A percentile compares a stretch with the other conserved stretches of the same genome.
Evolutionary conservation across 352 stramenopile species (phyloP).

Genomic region (Thraustotheca clavata): DNA sequence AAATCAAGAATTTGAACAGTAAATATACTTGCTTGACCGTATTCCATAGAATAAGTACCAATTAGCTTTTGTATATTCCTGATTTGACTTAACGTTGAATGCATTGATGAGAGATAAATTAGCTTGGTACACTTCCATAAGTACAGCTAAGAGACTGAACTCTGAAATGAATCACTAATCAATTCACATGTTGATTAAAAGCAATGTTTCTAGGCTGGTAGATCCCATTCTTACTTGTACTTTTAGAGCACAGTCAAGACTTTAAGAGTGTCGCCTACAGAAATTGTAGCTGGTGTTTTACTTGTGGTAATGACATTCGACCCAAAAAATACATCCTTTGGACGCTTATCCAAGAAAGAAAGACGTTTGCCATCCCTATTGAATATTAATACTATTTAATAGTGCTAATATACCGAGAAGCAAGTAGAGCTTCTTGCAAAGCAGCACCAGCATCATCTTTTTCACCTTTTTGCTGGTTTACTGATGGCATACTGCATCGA

Average conservation of each 20-base stretch:
- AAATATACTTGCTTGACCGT: too few species aligned
- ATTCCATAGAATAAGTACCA: too few species aligned
- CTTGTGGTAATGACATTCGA: constrained; percentile 60
- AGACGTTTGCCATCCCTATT: constrained; percentile 48
- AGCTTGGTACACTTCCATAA: too few species aligned
- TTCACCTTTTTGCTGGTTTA: constrained; percentile 56
- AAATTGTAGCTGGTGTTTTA: constrained; percentile 26
- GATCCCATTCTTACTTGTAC: background rate
- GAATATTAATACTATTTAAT: background rate
- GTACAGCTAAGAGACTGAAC: too few species aligned
- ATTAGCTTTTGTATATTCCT: too few species aligned
- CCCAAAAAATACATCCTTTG: constrained; percentile 56
- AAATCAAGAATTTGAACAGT: too few species aligned
- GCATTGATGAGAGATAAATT: too few species aligned
- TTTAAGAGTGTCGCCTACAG: constrained; percentile 41
- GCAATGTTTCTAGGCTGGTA: too few species aligned
- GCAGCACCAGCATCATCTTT: constrained; percentile 39
- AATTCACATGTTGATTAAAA: too few species aligned
- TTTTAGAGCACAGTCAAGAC: constrained; percentile 39
- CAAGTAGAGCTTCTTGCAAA: constrained; percentile 27
- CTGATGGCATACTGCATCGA: constrained; percentile 67
- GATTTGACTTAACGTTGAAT: too few species aligned
- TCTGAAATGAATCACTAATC: too few species aligned
- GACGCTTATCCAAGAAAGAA: constrained; percentile 45
- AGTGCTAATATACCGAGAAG: background rate